phyloP scores from a whole-genome alignment of 192 early-diverging fungal genomes.

The Phycomyces nitens region DNA sequence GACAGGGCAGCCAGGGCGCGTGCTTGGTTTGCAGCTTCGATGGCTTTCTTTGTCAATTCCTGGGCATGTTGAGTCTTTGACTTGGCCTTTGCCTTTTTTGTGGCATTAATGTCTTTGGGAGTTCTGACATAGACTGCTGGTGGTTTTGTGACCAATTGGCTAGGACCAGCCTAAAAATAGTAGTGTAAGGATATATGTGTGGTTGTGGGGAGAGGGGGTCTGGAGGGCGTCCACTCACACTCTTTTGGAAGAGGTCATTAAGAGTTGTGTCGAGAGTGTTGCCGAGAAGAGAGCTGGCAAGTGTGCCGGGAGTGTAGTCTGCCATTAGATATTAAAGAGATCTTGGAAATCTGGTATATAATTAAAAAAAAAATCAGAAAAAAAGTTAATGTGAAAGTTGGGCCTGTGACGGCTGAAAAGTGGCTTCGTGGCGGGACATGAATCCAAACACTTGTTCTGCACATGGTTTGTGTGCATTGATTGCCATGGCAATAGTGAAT shows the following conservation, averaged over 20 bases:
- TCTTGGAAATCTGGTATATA: no score
- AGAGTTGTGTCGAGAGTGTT: neutral
- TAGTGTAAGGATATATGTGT: neutral
- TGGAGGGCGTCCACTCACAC: neutral
- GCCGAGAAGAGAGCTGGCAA: neutral
- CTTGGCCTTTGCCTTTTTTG: slow-evolving; percentile 20
- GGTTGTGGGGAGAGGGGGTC: no score
- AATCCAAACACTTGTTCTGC: no score
- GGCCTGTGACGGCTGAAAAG: no score
- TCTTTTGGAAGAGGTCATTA: neutral
- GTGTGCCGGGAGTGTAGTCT: neutral
- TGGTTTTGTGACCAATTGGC: neutral
- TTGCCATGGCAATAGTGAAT: no score
- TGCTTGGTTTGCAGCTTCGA: slow-evolving; percentile 32
- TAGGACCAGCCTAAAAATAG: neutral
- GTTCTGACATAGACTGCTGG: neutral
- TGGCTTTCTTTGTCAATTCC: slow-evolving; percentile 25
- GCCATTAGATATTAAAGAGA: neutral
- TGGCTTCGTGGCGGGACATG: no score
- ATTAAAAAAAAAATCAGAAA: no score
- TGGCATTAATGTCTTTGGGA: slow-evolving; percentile 7
- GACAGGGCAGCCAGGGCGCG: slow-evolving; percentile 31
- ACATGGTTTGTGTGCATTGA: no score
- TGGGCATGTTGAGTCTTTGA: slow-evolving; percentile 11
- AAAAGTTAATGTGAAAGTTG: no score